Conservation (phyloP, 768 basidiomycete species). For the Suillus sp. region DNA sequence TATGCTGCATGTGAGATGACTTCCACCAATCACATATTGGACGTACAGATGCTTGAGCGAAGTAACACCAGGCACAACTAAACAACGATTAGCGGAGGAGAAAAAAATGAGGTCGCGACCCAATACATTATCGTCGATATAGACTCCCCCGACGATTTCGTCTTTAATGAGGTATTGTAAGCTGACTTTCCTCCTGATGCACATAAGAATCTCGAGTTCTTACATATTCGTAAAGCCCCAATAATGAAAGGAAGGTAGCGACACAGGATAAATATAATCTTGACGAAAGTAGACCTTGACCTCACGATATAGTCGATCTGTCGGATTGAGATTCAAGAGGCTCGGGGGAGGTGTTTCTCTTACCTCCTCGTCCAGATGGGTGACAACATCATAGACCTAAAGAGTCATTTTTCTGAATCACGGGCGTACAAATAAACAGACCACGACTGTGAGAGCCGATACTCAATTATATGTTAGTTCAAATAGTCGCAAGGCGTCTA, state of each 20-base stretch:
- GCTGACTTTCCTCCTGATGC: background rate
- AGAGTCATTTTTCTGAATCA: background rate
- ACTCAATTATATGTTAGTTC: background rate
- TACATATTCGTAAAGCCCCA: background rate
- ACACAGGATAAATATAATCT: background rate
- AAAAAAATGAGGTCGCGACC: background rate
- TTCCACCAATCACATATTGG: background rate
- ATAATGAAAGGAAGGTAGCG: background rate
- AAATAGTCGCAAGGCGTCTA: background rate
- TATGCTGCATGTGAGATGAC: background rate
- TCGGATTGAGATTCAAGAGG: background rate
- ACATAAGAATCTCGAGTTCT: background rate
- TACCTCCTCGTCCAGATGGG: conserved; percentile 3
- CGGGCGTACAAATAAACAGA: background rate
- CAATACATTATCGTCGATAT: background rate
- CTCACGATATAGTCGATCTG: conserved; percentile 1
- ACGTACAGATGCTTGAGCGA: background rate
- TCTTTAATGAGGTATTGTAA: background rate
- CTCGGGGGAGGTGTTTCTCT: background rate
- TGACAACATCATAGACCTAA: background rate
- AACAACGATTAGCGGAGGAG: background rate
- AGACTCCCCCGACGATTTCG: background rate
- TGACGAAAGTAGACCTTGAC: background rate
- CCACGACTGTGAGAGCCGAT: background rate
- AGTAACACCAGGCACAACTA: background rate